Base-by-base conservation (phyloP, 2,329 filamentous ascomycete genomes). In the Monilinia vaccinii-corymbosi region DNA sequence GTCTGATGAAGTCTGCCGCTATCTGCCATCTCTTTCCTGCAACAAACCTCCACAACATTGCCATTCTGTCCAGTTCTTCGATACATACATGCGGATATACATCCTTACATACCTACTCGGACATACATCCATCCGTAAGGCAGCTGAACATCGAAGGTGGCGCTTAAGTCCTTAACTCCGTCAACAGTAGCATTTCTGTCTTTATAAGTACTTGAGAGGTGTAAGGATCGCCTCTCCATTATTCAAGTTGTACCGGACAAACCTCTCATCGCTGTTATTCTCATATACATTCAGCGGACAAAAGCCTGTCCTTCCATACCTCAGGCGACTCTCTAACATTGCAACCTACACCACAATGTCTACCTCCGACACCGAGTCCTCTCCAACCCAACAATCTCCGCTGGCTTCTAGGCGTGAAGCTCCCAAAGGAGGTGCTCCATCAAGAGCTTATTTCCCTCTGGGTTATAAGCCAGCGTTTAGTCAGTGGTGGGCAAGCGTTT, bases 401-500 rank as follows among this genome's bases (percentile, higher is more conserved):
- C 71, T 79, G 52, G 77, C 79, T 38, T 77, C 78, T 32, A 76
- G 79, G 67, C 73, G 77, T 62, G 72, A 72, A 40, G 75, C 73
- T 60, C 71, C 75, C 61, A 70, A 71, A 57, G 70, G 61, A 25
- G 59, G 67, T 50, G 62, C 60, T 7, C 58, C 18, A 10, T 66
- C 71, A 63, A 45, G 72, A 63, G 68, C 75, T 38, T 86, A 82
- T 73, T 97, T 99, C 66, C 92, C 94, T 2, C 76, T 97, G 25
- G 87, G 91, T 53, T 96, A 96, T 76, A 94, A 92, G 70, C 91
- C 96, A 61, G 93, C 90, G 18, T 90, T 91, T 64, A 87, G 82
- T 67, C 93, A 97, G 80, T 97, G 94, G 91, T 99, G 94, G 94
- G 83, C 86, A 13, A 87, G 85, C 64, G 77, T 94, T n/a, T 86